Conservation (phyloP, 2,329 filamentous ascomycete genomes). For the Cordyceps farinosa region DNA sequence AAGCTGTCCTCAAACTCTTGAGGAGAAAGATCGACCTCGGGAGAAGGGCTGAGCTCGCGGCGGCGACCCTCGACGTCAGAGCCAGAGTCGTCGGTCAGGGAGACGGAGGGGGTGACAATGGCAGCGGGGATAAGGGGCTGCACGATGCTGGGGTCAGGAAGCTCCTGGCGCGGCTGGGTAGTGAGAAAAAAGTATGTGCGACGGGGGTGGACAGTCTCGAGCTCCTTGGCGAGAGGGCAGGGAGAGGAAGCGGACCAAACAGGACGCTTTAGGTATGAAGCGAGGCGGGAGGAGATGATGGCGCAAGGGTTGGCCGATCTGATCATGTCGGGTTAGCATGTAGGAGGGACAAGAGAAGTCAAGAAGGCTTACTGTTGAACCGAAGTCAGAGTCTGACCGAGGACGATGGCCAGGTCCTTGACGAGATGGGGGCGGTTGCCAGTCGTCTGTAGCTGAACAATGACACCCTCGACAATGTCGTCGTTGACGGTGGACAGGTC, state of each 20-base stretch:
- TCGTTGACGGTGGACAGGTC: conserved; percentile 85
- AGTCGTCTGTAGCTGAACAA: conserved; percentile 82
- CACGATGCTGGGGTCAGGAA: conserved; percentile 52
- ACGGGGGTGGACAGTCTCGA: conserved; percentile 87
- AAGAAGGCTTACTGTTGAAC: conserved; percentile 78
- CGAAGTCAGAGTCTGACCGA: conserved; percentile 71
- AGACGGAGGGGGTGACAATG: conserved; percentile 75
- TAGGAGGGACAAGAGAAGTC: conserved; percentile 20
- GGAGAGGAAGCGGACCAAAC: conserved; percentile 73
- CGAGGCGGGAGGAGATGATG: conserved; percentile 88
- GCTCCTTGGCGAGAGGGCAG: conserved; percentile 88
- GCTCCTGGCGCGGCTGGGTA: conserved; percentile 76
- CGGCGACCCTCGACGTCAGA: conserved; percentile 68
- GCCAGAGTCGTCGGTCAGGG: conserved; percentile 45
- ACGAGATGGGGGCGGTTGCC: conserved; percentile 91
- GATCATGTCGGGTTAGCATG: conserved; percentile 25
- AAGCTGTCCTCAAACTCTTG: conserved; percentile 77
- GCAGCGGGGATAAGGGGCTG: conserved; percentile 43
- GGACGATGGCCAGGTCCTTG: conserved; percentile 81
- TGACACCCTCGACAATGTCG: conserved; percentile 88
- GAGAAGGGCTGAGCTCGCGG: conserved; percentile 78
- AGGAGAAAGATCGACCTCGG: conserved; percentile 86
- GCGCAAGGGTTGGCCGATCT: conserved; percentile 95
- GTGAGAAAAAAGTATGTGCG: conserved; percentile 96
- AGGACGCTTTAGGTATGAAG: conserved; percentile 82